Base-by-base conservation (phyloP, 2,329 filamentous ascomycete species). In the Fusarium devonianum region DNA sequence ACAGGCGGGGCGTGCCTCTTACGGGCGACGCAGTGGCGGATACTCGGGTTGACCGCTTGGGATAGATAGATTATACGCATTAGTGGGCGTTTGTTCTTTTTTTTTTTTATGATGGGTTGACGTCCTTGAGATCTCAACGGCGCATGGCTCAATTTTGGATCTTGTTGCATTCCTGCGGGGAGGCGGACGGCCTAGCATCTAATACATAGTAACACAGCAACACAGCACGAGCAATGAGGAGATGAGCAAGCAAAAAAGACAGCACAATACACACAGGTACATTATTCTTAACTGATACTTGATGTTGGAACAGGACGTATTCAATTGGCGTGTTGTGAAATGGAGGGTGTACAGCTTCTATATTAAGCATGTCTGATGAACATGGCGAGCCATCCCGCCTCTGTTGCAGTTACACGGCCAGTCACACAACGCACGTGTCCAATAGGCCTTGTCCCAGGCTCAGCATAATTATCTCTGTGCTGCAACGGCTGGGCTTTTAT, bases 101-200 rank as follows among this genome's bases (percentile, higher is more conserved):
- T 34, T 35, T 29, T 21, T 35, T 33, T 9, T 29, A 16, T 33
- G 17, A 45, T 37, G 25, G 19, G 16, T 41, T 13, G 28, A 12
- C 29, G 30, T 26, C 21, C 40, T 56, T 35, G 32, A 54, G 18
- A 28, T 40, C 40, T 33, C 10, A 8, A 12, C 22, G 45, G 45
- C 45, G 39, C 16, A 47, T 13, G 42, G 40, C 49, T 47, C 41
- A 22, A 34, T 56, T 56, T 51, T 56, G 45, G 52, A 58, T 58
- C 42, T 32, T 41, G 28, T 48, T 40, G 55, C 55, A 48, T 59
- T 59, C 50, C 32, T 41, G 23, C 23, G 38, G 55, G 52, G 42
- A 38, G 14, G 51, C 51, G 9, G 53, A 42, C 23, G 49, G 30
- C 30, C 16, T 30, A 55, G 49, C 45, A 55, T 58, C 17, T 30